Evolutionary conservation across 2,329 filamentous ascomycete genomes (phyloP).

Genomic region (Sordariomycetes sp.): DNA sequence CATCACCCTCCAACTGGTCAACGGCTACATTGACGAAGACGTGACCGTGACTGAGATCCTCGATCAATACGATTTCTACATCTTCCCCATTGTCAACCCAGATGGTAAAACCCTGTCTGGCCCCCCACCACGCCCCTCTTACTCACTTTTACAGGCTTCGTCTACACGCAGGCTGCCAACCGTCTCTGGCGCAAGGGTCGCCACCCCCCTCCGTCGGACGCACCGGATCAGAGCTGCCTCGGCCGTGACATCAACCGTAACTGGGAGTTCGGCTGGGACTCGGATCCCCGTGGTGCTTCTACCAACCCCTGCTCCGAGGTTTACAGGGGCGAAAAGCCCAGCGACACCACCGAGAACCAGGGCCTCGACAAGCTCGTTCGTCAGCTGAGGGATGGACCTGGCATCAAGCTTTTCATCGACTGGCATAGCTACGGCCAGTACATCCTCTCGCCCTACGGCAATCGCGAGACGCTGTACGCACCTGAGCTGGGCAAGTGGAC

Average conservation of each 20-base stretch:
- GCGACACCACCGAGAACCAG: constrained; percentile 35
- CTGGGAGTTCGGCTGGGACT: constrained; percentile 40
- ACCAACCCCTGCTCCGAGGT: constrained; percentile 37
- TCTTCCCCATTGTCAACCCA: constrained; percentile 40
- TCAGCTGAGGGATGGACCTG: constrained; percentile 18
- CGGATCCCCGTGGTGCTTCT: constrained; percentile 31
- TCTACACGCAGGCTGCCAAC: constrained; percentile 33
- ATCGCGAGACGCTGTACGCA: constrained; percentile 28
- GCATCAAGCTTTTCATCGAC: constrained; percentile 37
- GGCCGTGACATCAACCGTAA: constrained; percentile 47
- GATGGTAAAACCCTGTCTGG: constrained; percentile 20
- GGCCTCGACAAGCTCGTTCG: constrained; percentile 26
- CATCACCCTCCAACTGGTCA: constrained; percentile 33
- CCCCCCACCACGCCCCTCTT: not conserved
- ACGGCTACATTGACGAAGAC: constrained; percentile 26
- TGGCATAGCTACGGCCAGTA: constrained; percentile 37
- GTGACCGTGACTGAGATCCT: constrained; percentile 30
- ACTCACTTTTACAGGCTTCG: constrained; percentile 23
- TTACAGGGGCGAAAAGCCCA: constrained; percentile 29
- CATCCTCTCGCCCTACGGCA: constrained; percentile 33
- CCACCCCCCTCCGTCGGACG: constrained; percentile 19
- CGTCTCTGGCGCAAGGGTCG: constrained; percentile 47
- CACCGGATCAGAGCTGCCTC: constrained; percentile 22
- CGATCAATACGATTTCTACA: constrained; percentile 48
- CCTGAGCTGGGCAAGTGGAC: constrained; percentile 27